Evolutionary conservation across 176 grass and related monocot genomes (phyloP).

Genomic region (Metroxylon sagu): DNA sequence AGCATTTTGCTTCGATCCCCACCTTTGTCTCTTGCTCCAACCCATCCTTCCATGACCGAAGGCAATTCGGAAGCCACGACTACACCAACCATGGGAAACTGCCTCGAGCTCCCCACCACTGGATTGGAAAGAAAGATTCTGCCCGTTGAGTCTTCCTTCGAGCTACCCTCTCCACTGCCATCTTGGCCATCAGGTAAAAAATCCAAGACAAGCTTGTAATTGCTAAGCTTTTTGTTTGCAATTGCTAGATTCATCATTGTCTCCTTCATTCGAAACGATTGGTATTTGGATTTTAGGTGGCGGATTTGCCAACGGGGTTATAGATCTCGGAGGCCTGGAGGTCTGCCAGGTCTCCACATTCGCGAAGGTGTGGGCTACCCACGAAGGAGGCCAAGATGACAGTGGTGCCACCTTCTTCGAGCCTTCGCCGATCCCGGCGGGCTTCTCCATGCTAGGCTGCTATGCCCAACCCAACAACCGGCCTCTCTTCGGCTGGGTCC

Average conservation of each 20-base stretch:
- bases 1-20: no score
- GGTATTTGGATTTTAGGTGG: slow-evolving; percentile 27
- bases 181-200: slow-evolving; percentile 50
- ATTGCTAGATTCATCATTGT: not conserved
- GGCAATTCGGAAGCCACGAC: no score
- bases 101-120: slow-evolving; percentile 19
- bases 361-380: slow-evolving; percentile 53
- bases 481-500: slow-evolving; percentile 44
- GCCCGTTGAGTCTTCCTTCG: slow-evolving; percentile 29
- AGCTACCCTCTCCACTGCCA: slow-evolving; percentile 27
- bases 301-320: slow-evolving; percentile 56
- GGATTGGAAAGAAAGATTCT: no score
- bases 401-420: slow-evolving; percentile 55
- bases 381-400: slow-evolving; percentile 49
- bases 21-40: no score
- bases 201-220: no score
- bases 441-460: slow-evolving; percentile 51
- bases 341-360: slow-evolving; percentile 44
- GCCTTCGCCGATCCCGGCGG: slow-evolving; percentile 39
- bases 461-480: slow-evolving; percentile 74
- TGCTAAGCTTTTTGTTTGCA: no score
- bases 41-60: no score
- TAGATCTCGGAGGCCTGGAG: slow-evolving; percentile 57
- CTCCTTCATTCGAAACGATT: not conserved
- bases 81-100: slow-evolving; percentile 26